Evolutionary conservation across 495 filamentous ascomycete genomes (phyloP).

Genomic region (Neurospora sp.): DNA sequence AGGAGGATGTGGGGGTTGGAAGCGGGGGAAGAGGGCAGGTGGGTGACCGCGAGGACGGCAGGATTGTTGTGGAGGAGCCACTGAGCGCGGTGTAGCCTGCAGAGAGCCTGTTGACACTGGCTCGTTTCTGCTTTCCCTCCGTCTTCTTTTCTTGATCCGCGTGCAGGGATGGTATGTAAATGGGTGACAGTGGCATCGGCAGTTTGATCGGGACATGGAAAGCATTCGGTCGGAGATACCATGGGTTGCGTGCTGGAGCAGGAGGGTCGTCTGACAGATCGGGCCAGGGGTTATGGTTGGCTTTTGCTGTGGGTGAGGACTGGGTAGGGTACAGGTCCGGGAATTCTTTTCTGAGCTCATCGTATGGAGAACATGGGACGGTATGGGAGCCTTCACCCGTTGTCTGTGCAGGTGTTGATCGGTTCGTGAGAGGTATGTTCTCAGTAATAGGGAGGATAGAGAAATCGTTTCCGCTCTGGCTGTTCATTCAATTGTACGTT

Average conservation of each 20-base stretch:
- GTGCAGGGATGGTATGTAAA: not conserved
- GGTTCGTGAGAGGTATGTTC: conserved; percentile 1
- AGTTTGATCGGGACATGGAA: not conserved
- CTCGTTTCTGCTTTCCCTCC: not conserved
- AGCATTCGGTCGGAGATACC: not conserved
- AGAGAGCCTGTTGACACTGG: not conserved
- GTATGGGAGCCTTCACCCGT: not conserved
- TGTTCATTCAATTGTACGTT: not conserved
- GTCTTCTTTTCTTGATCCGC: not conserved
- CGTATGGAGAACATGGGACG: not conserved
- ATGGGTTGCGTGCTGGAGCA: not conserved
- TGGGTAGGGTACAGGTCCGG: not conserved
- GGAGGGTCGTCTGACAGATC: conserved; percentile 7
- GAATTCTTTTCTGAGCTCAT: not conserved
- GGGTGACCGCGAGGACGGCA: not conserved
- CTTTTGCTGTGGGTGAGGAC: not conserved
- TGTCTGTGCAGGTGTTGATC: not conserved
- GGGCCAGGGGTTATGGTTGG: conserved; percentile 13
- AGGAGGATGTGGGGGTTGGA: not conserved
- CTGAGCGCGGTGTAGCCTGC: not conserved
- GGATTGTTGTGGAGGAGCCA: not conserved
- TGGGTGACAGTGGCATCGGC: not conserved
- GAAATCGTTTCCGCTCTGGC: conserved; percentile 5
- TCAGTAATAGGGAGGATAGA: conserved; percentile 8
- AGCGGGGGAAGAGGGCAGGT: not conserved